Evolutionary conservation across 768 basidiomycete species (phyloP).

Genomic region (Tulasnella sp.): DNA sequence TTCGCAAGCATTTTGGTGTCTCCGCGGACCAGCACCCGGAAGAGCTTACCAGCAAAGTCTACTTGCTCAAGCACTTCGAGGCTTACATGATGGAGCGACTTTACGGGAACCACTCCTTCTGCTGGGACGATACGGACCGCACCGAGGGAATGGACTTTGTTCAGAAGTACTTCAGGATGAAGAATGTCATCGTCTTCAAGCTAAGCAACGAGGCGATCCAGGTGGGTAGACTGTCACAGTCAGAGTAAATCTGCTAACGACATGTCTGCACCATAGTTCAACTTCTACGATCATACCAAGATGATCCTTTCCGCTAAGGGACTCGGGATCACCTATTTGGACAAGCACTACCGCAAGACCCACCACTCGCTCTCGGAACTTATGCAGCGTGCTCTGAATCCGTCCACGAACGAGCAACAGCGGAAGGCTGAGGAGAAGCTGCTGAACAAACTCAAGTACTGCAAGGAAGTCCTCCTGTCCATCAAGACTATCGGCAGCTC

Average conservation of each 20-base stretch:
- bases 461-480: conserved; percentile 53
- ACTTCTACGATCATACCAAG: conserved; percentile 98
- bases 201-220: conserved; percentile 94
- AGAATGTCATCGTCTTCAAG: conserved; percentile 95
- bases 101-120: conserved; percentile 79
- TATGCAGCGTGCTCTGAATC: conserved; percentile 53
- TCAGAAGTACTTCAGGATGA: conserved; percentile 93
- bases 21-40: conserved; percentile 68
- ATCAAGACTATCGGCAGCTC: conserved; percentile 23
- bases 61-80: conserved; percentile 90
- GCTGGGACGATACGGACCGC: conserved; percentile 63
- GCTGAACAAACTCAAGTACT: conserved; percentile 79
- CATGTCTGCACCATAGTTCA: conserved; percentile 61
- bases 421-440: conserved; percentile 61
- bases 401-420: conserved; percentile 49
- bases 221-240: conserved; percentile 52
- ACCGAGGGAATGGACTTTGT: conserved; percentile 92
- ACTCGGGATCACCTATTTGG: conserved; percentile 79
- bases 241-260: background rate
- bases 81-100: conserved; percentile 89
- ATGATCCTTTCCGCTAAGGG: conserved; percentile 82
- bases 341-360: conserved; percentile 77
- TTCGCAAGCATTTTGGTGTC: conserved; percentile 57
- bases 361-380: conserved; percentile 69
- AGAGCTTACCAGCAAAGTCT: conserved; percentile 85